Base-by-base conservation (phyloP, 2,329 filamentous ascomycete genomes). In the Ceratocystis papillata region DNA sequence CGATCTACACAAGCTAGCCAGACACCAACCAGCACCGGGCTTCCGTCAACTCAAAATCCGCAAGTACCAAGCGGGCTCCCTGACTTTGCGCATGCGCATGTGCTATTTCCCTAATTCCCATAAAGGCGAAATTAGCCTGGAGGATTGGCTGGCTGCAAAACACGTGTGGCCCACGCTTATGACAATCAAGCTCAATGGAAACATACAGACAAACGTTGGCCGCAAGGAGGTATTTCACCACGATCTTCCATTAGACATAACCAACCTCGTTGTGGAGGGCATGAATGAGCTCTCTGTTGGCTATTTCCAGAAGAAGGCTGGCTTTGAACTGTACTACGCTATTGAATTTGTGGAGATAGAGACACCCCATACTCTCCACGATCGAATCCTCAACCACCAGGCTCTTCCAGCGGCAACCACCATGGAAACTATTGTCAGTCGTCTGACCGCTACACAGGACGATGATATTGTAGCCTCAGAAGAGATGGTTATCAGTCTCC, bases 231-330 rank as follows among this genome's bases (percentile, higher is more conserved):
- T 94, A 68, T 82, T 92, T 71, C 86, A 86, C 10, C 89, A 86
- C 70, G 89, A 95, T 70, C 74, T 90, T 7, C 86, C 92, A 0
- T 77, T 89, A 5, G 90, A 96, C 70, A 77, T 96, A 28, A 91
- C 90, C 0, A 73, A 82, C 8, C 67, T 76, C 22, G 70, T 95
- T 4, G 73, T 71, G 7, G 70, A 75, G 17, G 90, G 89, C 0
- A 72, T 73, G 5, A 96, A 96, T 71, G 73, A 71, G 0, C 72
- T 96, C 2, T 76, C 79, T 3, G 73, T 92, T 70, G 83, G 71
- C 69, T 76, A 77, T 64, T 72, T 64, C 28, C 17, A 17, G n/a
- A n/a, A 55, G 8, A 64, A 41, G 4, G 33, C 50, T 1, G 50
- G 50, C n/a, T n/a, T 59, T 20, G 57, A 53, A 10, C 50, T 64